These are phyloP conservation scores for barley (Hordeum vulgare) DNA, from an alignment of 176 grass and related monocot genomes.

Conservation along the genomic window MorexV3_pseudomolecules_assembly NC_058524.1:367146084-367146583, in stretches of 20 bases:
- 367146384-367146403: conserved; percentile 72
- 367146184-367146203: conserved; percentile 32
- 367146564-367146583: conserved; percentile 92
- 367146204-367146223: conserved; percentile 42
- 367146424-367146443: conserved; percentile 71
- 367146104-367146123: conserved; percentile 42
- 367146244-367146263: conserved; percentile 2
- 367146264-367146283: conserved; percentile 27
- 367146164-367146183: conserved; percentile 1
- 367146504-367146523: conserved; percentile 97
- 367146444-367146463: conserved; percentile 78
- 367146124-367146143: conserved; percentile 26
- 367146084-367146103: conserved; percentile 34
- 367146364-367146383: conserved; percentile 24
- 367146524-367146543: conserved; percentile 88
- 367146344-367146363: conserved; percentile 31
- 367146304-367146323: conserved; percentile 69
- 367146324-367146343: conserved; percentile 79
- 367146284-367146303: conserved; percentile 52
- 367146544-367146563: conserved; percentile 84
- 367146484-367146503: conserved; percentile 97
- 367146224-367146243: conserved; percentile 5
- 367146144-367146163: conserved; percentile 6
- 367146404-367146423: conserved; percentile 70
- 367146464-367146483: conserved; percentile 96